A percentile compares a stretch with the other conserved stretches of the same genome.
Conservation (phyloP, 2,329 filamentous ascomycete genomes). For the Calonectria leucothoes region DNA sequence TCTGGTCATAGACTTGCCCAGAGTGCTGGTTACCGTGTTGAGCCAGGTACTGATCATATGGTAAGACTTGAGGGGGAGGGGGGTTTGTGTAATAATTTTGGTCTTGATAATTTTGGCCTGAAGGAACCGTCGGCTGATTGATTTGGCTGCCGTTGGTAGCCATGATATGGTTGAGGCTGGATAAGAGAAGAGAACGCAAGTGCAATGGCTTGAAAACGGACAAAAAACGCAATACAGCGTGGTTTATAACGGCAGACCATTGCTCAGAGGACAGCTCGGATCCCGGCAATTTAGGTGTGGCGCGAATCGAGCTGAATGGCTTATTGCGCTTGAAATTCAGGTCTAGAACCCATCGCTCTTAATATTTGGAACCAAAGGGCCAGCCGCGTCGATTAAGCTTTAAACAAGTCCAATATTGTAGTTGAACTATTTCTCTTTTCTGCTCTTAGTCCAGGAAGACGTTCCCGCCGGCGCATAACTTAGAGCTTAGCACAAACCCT, state of each 20-base stretch:
- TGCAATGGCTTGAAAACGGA: neutral
- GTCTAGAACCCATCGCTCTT: neutral
- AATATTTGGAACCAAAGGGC: neutral
- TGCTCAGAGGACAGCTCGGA: neutral
- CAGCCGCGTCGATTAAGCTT: neutral
- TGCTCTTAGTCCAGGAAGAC: neutral
- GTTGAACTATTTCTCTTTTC: neutral
- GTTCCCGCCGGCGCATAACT: neutral
- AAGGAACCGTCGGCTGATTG: neutral
- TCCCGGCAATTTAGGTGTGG: neutral
- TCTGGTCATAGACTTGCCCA: neutral
- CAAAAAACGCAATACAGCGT: neutral
- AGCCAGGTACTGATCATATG: neutral
- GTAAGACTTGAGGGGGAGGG: neutral
- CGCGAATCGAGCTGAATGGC: neutral
- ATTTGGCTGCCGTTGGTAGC: neutral
- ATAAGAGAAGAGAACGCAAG: neutral
- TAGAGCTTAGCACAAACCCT: neutral
- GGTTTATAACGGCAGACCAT: neutral
- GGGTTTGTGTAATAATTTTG: neutral
- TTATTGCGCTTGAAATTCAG: neutral
- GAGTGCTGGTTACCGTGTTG: neutral
- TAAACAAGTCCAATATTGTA: neutral
- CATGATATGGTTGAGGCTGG: neutral
- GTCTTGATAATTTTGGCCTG: neutral